A percentile compares a stretch with the other conserved stretches of the same genome.
These are phyloP conservation scores for Ophiocordyceps robertsii DNA, from an alignment of 2,329 filamentous ascomycete genomes.

Conservation along the genomic window DNA sequence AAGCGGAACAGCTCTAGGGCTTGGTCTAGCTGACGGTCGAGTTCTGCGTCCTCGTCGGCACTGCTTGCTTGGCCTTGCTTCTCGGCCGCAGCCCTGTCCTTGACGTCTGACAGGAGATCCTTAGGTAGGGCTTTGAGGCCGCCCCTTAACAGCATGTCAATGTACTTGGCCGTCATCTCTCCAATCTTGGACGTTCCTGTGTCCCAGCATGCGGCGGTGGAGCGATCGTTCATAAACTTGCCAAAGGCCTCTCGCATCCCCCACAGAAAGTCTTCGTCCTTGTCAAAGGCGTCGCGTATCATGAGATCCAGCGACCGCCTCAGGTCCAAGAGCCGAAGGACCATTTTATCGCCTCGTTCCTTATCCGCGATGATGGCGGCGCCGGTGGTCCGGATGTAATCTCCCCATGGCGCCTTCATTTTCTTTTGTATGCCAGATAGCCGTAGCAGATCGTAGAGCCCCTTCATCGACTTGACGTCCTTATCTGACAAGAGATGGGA, in stretches of 20 bases:
- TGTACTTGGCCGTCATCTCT: constrained; percentile 97
- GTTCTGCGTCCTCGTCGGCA: constrained; percentile 79
- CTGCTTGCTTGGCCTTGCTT: constrained; percentile 52
- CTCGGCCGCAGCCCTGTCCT: constrained; percentile 43
- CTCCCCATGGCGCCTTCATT: constrained; percentile 60
- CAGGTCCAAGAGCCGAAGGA: constrained; percentile 66
- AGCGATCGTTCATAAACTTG: constrained; percentile 83
- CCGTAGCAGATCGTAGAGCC: constrained; percentile 65
- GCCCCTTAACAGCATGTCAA: constrained; percentile 77
- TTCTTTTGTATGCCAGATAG: constrained; percentile 57
- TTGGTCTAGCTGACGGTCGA: constrained; percentile 85
- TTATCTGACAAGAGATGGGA: constrained; percentile 59
- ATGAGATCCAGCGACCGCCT: constrained; percentile 68
- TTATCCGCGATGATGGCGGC: constrained; percentile 68
- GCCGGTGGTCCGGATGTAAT: constrained; percentile 67
- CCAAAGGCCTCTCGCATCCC: constrained; percentile 76
- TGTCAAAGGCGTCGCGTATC: constrained; percentile 62
- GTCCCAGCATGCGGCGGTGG: constrained; percentile 56
- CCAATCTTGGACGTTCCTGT: constrained; percentile 87
- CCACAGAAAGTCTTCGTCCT: constrained; percentile 64
- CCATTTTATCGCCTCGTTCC: constrained; percentile 70
- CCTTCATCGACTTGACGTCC: constrained; percentile 56
- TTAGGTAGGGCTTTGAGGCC: constrained; percentile 74
- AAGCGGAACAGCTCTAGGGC: constrained; percentile 92
- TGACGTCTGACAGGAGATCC: constrained; percentile 48